A percentile compares a stretch with the other conserved stretches of the same genome.
Evolutionary conservation across 1,284 basidiomycete species (phyloP).

Genomic region (Inonotus hispidus): DNA sequence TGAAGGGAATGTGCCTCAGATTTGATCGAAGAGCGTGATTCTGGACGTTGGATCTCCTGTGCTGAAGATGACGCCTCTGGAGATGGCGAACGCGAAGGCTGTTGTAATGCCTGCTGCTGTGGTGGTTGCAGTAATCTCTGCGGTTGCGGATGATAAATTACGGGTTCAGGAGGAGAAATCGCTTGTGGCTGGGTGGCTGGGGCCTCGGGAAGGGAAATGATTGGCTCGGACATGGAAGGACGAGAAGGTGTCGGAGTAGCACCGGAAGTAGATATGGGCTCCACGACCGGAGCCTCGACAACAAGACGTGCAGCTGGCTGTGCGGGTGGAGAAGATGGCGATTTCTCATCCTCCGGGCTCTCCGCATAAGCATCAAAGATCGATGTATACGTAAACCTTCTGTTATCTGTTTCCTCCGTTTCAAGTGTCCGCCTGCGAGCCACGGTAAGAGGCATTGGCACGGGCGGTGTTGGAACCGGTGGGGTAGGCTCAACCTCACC

Average conservation of each 20-base stretch:
- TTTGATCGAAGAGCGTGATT: constrained; percentile 21
- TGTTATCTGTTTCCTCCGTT: constrained; percentile 26
- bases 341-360: constrained; percentile 46
- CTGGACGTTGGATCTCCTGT: constrained; percentile 12
- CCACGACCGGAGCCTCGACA: constrained; percentile 19
- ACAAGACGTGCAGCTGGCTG: constrained; percentile 30
- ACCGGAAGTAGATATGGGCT: neutral
- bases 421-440: constrained; percentile 5
- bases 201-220: constrained; percentile 10
- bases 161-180: constrained; percentile 36
- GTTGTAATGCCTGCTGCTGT: constrained; percentile 25
- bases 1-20: constrained; percentile 29
- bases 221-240: neutral
- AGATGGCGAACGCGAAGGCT: constrained; percentile 43
- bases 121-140: constrained; percentile 33
- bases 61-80: constrained; percentile 33
- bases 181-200: constrained; percentile 17
- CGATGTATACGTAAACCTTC: constrained; percentile 65
- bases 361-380: constrained; percentile 82
- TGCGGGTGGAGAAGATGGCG: constrained; percentile 24
- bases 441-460: constrained; percentile 2
- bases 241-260: constrained; percentile 7
- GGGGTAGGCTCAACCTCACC: constrained; percentile 22
- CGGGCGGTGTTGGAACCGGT: neutral
- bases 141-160: constrained; percentile 54